phyloP scores from a whole-genome alignment of 1,284 basidiomycete species.

The Ganoderma sinense region DNA sequence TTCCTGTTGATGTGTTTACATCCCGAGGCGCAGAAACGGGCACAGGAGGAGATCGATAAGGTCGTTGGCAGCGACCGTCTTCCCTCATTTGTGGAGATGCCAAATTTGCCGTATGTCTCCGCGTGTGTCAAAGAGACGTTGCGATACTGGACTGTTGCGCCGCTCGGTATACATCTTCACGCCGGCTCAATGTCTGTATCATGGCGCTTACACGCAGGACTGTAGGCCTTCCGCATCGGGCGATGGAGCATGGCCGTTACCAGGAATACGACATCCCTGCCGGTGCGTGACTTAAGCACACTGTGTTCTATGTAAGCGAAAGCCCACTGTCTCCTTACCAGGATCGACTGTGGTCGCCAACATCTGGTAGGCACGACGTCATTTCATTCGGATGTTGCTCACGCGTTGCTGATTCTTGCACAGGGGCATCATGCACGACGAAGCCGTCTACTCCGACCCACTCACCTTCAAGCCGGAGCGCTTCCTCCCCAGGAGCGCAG shows the following conservation, averaged over 20 bases:
- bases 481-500: slow-evolving; percentile 34
- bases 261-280: slow-evolving; percentile 47
- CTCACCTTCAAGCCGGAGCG: slow-evolving; percentile 50
- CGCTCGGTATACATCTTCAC: slow-evolving; percentile 14
- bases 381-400: neutral
- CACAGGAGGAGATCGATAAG: slow-evolving; percentile 43
- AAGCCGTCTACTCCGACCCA: slow-evolving; percentile 42
- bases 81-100: slow-evolving; percentile 36
- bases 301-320: too few species aligned
- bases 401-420: neutral
- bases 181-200: neutral
- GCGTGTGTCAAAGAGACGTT: slow-evolving; percentile 30
- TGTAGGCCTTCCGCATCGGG: slow-evolving; percentile 1
- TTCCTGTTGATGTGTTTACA: neutral
- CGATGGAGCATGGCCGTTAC: slow-evolving; percentile 43
- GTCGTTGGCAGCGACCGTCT: slow-evolving; percentile 39
- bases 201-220: neutral
- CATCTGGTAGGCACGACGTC: slow-evolving; percentile 10
- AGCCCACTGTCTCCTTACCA: neutral
- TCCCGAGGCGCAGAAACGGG: slow-evolving; percentile 19
- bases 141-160: slow-evolving; percentile 6
- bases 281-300: too few species aligned
- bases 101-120: slow-evolving; percentile 41
- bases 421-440: slow-evolving; percentile 53
- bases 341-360: neutral